A percentile compares a stretch with the other conserved stretches of the same genome.
These are phyloP conservation scores for Pulveroboletus sp. DNA, from an alignment of 768 basidiomycete species.

Conservation along the genomic window DNA sequence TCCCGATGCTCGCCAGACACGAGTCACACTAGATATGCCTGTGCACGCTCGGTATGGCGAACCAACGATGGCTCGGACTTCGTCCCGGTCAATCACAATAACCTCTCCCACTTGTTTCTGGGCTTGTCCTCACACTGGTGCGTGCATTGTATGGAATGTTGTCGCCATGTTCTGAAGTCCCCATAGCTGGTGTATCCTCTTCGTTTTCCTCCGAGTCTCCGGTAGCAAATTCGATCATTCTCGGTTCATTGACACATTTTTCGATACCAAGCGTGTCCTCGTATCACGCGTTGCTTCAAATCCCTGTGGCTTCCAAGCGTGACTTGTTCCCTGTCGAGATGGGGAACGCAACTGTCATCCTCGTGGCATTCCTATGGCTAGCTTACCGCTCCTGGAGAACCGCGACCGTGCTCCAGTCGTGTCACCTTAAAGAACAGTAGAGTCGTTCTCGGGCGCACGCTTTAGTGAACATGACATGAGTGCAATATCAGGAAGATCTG, in stretches of 20 bases:
- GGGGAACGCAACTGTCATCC: conserved; percentile 31
- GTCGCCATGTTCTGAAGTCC: conserved; percentile 4
- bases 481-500: conserved; percentile 26
- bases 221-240: conserved; percentile 20
- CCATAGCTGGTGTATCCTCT: conserved; percentile 2
- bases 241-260: conserved; percentile 16
- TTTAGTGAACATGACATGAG: conserved; percentile 10
- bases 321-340: conserved; percentile 33
- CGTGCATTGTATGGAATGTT: neutral
- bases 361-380: conserved; percentile 34
- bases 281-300: conserved; percentile 7
- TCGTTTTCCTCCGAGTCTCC: conserved; percentile 16
- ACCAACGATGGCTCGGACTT: conserved; percentile 15
- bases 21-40: conserved; percentile 32
- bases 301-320: conserved; percentile 33
- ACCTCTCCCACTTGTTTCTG: conserved; percentile 30
- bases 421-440: conserved; percentile 25
- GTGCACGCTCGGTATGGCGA: conserved; percentile 42
- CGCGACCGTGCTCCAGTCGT: conserved; percentile 16
- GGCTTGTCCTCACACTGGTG: conserved; percentile 28
- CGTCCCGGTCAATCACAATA: conserved; percentile 20
- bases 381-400: conserved; percentile 23
- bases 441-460: conserved; percentile 2
- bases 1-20: conserved; percentile 2
- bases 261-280: conserved; percentile 8